These are phyloP conservation scores for Oryza coarctata DNA, from an alignment of 176 grass and related monocot species.

Conservation along the genomic window DNA sequence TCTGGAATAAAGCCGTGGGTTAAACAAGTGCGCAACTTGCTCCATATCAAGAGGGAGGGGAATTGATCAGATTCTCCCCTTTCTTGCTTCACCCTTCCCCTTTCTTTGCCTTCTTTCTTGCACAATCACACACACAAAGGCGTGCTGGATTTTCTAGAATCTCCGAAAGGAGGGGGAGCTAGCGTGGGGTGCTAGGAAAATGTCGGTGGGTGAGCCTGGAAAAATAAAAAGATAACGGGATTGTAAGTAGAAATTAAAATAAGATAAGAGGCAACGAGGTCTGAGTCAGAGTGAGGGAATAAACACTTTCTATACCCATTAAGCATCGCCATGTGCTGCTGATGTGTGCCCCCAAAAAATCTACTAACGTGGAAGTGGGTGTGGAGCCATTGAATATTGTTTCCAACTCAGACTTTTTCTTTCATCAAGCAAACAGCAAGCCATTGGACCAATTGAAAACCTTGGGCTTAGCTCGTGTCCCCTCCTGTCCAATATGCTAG, in stretches of 20 bases:
- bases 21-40: conserved; percentile 43
- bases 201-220: conserved; percentile 16
- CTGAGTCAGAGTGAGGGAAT: conserved; percentile 8
- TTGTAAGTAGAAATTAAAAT: neutral
- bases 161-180: conserved; percentile 18
- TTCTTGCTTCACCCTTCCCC: conserved; percentile 38
- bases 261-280: neutral
- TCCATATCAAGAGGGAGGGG: conserved; percentile 19
- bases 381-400: conserved; percentile 17
- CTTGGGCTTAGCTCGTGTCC: neutral
- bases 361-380: neutral
- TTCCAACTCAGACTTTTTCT: conserved; percentile 11
- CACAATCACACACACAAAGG: conserved; percentile 48
- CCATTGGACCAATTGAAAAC: neutral
- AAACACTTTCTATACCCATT: conserved; percentile 8
- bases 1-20: conserved; percentile 36
- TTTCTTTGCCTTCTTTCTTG: conserved; percentile 37
- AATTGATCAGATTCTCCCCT: conserved; percentile 44
- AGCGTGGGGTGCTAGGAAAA: conserved; percentile 36
- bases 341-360: conserved; percentile 20
- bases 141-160: conserved; percentile 52
- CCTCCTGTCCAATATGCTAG: neutral
- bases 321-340: conserved; percentile 37
- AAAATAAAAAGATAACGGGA: neutral
- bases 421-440: conserved; percentile 14